These are phyloP conservation scores for Trypanosoma rangeli DNA, from an alignment of 208 protist species.

Conservation along the genomic window DNA sequence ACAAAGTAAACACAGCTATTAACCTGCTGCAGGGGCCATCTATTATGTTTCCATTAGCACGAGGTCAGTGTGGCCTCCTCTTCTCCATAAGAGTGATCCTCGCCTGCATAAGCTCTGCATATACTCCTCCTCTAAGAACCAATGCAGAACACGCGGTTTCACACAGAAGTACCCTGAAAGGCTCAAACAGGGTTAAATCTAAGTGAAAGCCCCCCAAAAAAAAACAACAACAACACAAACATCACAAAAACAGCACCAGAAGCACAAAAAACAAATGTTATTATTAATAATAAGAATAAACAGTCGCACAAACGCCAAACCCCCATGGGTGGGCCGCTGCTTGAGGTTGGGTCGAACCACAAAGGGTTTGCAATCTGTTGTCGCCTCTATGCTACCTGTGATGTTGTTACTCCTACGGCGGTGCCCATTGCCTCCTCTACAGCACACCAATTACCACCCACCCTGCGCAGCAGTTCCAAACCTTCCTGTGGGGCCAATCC, in stretches of 20 bases:
- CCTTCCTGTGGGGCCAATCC: slow-evolving; percentile 49
- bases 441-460: slow-evolving; percentile 62
- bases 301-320: neutral
- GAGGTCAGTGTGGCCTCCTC: no score
- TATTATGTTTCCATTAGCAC: neutral
- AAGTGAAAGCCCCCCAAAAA: no score
- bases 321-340: neutral
- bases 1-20: neutral
- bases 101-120: neutral
- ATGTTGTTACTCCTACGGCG: neutral
- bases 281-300: neutral
- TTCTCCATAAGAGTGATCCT: neutral
- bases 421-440: slow-evolving; percentile 38
- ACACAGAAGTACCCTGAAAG: neutral
- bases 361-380: neutral
- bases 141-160: neutral
- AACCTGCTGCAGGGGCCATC: neutral
- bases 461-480: slow-evolving; percentile 46
- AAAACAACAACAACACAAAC: neutral
- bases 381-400: neutral
- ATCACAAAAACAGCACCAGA: neutral
- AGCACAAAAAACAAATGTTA: neutral
- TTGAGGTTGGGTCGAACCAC: neutral
- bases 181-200: neutral
- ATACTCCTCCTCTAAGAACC: neutral